Percentiles rank a stretch among this genome's conserved stretches.
phyloP scores from a whole-genome alignment of 2,329 filamentous ascomycete genomes.

The Beauveria brongniartii region DNA sequence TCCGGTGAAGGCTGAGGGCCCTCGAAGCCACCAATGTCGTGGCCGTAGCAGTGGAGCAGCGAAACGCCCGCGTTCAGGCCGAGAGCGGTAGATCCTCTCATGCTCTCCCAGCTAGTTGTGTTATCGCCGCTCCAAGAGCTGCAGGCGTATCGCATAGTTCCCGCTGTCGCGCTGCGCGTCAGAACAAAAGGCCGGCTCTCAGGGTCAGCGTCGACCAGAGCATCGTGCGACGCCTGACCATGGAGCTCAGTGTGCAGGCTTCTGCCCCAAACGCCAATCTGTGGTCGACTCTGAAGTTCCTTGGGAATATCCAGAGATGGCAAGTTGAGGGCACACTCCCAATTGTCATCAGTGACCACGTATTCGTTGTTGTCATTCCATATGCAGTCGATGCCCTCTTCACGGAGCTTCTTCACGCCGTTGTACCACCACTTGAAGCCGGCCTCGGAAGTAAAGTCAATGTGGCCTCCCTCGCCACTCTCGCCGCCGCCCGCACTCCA shows the following conservation, averaged over 20 bases:
- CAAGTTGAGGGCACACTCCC: slow-evolving; percentile 50
- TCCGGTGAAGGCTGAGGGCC: slow-evolving; percentile 64
- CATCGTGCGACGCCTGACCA: slow-evolving; percentile 63
- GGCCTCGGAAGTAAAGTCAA: slow-evolving; percentile 62
- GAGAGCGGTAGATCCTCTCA: slow-evolving; percentile 63
- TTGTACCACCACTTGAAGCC: slow-evolving; percentile 67
- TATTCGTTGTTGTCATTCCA: slow-evolving; percentile 81
- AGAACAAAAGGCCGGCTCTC: slow-evolving; percentile 58
- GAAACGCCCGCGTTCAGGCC: slow-evolving; percentile 61
- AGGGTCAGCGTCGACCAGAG: slow-evolving; percentile 49
- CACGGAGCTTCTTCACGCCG: slow-evolving; percentile 53
- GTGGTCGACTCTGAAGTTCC: slow-evolving; percentile 30
- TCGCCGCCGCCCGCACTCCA: slow-evolving; percentile 68
- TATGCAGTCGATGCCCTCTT: slow-evolving; percentile 61
- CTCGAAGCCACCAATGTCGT: slow-evolving; percentile 70
- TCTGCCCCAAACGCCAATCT: slow-evolving; percentile 62
- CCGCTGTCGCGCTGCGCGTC: slow-evolving; percentile 61
- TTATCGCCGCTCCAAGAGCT: slow-evolving; percentile 71
- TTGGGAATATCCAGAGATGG: slow-evolving; percentile 28
- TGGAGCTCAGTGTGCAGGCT: slow-evolving; percentile 63
- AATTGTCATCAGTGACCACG: slow-evolving; percentile 56
- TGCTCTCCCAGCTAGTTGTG: slow-evolving; percentile 63
- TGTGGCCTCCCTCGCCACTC: slow-evolving; percentile 60
- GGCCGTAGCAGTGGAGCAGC: slow-evolving; percentile 61
- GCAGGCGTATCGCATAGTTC: slow-evolving; percentile 61